Evolutionary conservation across 1,139 yeast genomes (phyloP).

Genomic region (Candida albicans): DNA sequence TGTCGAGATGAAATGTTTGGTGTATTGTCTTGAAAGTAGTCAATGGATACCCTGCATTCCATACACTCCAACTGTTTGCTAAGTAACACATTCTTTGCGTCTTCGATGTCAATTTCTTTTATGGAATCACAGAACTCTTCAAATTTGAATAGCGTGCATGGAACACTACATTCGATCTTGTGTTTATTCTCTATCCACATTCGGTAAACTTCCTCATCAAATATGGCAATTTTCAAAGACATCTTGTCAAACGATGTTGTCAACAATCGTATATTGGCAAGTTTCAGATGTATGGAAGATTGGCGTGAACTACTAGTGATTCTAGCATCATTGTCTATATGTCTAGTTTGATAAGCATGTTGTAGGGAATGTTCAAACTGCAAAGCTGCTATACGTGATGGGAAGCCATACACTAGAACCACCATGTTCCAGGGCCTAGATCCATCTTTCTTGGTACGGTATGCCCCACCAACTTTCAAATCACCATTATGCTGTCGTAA

Average conservation of each 20-base stretch:
- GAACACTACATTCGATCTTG: constrained; percentile 19
- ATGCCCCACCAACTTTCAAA: constrained; percentile 63
- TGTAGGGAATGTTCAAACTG: constrained; percentile 83
- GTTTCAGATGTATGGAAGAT: constrained; percentile 42
- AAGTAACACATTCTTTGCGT: constrained; percentile 20
- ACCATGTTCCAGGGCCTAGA: constrained; percentile 75
- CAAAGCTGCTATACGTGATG: constrained; percentile 66
- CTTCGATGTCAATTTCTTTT: constrained; percentile 13
- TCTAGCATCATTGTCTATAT: constrained; percentile 37
- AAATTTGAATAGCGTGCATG: constrained; percentile 13
- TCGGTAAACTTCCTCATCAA: constrained; percentile 26
- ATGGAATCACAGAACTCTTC: constrained; percentile 13
- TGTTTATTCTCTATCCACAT: constrained; percentile 31
- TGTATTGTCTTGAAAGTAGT: constrained; percentile 28
- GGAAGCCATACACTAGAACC: constrained; percentile 66
- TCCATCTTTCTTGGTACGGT: constrained; percentile 53
- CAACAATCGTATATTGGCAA: constrained; percentile 54
- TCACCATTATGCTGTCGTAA: constrained; percentile 79
- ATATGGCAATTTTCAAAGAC: constrained; percentile 41
- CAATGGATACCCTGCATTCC: constrained; percentile 28
- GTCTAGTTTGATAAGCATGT: constrained; percentile 66
- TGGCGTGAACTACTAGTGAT: constrained; percentile 31
- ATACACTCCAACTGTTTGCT: constrained; percentile 25
- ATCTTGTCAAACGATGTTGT: constrained; percentile 42
- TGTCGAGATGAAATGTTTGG: constrained; percentile 2